A percentile compares a stretch with the other conserved stretches of the same genome.
Conservation (phyloP, 805 yeast genomes). For the Suhomyces kilbournensis region DNA sequence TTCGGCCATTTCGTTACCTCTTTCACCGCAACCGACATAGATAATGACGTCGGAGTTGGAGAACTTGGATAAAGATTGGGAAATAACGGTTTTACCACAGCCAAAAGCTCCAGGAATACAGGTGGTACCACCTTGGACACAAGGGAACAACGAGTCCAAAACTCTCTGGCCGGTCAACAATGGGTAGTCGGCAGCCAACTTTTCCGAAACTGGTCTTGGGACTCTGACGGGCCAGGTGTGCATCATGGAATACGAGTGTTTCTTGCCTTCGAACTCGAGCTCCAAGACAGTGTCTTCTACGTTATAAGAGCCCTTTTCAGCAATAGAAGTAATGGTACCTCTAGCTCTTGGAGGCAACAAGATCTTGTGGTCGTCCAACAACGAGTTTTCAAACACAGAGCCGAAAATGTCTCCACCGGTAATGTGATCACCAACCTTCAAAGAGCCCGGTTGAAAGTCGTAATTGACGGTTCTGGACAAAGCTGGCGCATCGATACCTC, state of each 20-base stretch:
- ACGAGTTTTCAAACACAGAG: conserved; percentile 88
- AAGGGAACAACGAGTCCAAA: conserved; percentile 93
- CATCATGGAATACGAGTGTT: conserved; percentile 81
- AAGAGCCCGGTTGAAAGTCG: conserved; percentile 77
- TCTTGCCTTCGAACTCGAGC: conserved; percentile 91
- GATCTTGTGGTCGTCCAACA: conserved; percentile 89
- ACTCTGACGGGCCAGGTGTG: conserved; percentile 99
- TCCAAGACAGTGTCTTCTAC: conserved; percentile 89
- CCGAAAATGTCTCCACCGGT: conserved; percentile 98
- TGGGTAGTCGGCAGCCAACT: conserved; percentile 90
- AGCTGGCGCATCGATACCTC: conserved; percentile 98
- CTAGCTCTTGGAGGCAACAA: conserved; percentile 97
- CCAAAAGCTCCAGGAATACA: conserved; percentile 99
- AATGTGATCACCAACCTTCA: conserved; percentile 94
- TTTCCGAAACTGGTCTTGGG: conserved; percentile 97
- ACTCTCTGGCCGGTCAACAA: conserved; percentile 98
- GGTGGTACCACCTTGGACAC: conserved; percentile 99
- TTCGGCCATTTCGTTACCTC: conserved; percentile 99
- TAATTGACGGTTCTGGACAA: conserved; percentile 76
- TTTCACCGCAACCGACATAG: conserved; percentile 93
- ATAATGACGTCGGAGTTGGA: conserved; percentile 96
- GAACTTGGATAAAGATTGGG: conserved; percentile 94
- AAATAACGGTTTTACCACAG: conserved; percentile 97
- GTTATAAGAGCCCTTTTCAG: conserved; percentile 85
- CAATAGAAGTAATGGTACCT: conserved; percentile 91